Percentiles rank a stretch among this genome's conserved stretches.
phyloP scores from a whole-genome alignment of 2,329 filamentous ascomycete genomes.

The Penicillium sp. region DNA sequence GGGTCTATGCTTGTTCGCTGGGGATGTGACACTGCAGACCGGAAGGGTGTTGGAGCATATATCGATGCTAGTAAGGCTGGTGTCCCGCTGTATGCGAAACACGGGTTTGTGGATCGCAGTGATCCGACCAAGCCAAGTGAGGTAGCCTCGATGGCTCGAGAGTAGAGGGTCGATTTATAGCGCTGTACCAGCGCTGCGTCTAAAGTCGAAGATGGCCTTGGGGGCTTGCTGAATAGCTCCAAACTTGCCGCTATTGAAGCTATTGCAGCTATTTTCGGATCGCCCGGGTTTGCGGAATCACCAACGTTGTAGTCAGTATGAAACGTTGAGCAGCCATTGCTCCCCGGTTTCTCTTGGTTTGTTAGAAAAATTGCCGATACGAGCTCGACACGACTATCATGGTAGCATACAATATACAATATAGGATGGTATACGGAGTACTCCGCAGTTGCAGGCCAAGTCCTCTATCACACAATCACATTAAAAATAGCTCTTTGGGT shows the following conservation, averaged over 20 bases:
- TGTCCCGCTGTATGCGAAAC: conserved; percentile 40
- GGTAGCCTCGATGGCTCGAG: conserved; percentile 13
- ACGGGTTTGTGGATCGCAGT: conserved; percentile 40
- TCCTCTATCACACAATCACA: conserved; percentile 4
- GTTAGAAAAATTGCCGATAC: neutral
- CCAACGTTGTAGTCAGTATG: neutral
- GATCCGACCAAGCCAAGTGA: neutral
- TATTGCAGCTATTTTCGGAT: neutral
- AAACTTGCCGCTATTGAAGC: no score
- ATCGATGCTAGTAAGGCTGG: conserved; percentile 41
- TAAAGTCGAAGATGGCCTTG: neutral
- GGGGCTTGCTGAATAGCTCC: neutral
- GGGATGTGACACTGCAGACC: conserved; percentile 40
- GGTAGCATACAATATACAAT: neutral
- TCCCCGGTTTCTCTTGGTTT: neutral
- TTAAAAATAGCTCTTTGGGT: conserved; percentile 1
- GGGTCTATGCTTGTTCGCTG: conserved; percentile 41
- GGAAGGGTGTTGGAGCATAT: conserved; percentile 35
- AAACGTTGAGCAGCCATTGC: no score
- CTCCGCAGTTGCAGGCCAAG: neutral
- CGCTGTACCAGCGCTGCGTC: neutral
- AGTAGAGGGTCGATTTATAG: neutral
- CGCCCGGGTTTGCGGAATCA: neutral
- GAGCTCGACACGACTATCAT: neutral
- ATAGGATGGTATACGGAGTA: neutral